Conservation (phyloP, 164 flowering plant genomes). For the Umbilicus rupestris region DNA sequence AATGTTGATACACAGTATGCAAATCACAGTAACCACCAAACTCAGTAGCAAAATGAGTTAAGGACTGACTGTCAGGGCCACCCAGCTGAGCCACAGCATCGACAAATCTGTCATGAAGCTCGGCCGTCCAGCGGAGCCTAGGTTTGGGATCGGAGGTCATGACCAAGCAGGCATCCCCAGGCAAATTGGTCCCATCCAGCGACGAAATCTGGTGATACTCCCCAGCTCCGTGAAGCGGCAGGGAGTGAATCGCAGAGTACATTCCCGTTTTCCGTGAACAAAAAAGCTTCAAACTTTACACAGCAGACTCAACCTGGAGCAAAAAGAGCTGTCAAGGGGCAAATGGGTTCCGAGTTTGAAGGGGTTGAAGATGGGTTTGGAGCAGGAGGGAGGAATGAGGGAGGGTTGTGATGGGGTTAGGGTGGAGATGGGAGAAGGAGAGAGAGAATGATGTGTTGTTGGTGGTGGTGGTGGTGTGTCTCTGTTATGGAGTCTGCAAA, state of each 20-base stretch:
- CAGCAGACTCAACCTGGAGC: background rate
- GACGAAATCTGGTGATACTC: conserved; percentile 22
- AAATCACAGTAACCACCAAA: background rate
- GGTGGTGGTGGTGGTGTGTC: no score
- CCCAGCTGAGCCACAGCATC: conserved; percentile 64
- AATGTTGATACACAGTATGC: no score
- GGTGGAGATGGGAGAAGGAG: no score
- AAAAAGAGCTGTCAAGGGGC: background rate
- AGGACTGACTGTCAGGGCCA: conserved; percentile 44
- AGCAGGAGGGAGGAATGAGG: background rate
- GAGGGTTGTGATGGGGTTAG: background rate
- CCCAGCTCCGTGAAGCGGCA: conserved; percentile 27
- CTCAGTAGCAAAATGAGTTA: background rate
- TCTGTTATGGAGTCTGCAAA: conserved; percentile 2
- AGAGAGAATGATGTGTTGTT: no score
- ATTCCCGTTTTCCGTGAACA: conserved; percentile 11
- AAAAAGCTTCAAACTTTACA: conserved; percentile 4
- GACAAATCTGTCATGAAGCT: conserved; percentile 55
- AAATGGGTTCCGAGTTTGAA: no score
- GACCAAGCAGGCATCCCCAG: conserved; percentile 55
- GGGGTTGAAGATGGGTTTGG: background rate
- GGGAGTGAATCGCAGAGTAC: conserved; percentile 38
- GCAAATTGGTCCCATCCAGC: conserved; percentile 41
- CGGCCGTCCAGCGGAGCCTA: conserved; percentile 54
- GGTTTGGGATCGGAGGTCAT: conserved; percentile 61